A percentile compares a stretch with the other conserved stretches of the same genome.
These are phyloP conservation scores for Phlyctochytrium bullatum DNA, from an alignment of 192 early-diverging fungal species.

Conservation along the genomic window DNA sequence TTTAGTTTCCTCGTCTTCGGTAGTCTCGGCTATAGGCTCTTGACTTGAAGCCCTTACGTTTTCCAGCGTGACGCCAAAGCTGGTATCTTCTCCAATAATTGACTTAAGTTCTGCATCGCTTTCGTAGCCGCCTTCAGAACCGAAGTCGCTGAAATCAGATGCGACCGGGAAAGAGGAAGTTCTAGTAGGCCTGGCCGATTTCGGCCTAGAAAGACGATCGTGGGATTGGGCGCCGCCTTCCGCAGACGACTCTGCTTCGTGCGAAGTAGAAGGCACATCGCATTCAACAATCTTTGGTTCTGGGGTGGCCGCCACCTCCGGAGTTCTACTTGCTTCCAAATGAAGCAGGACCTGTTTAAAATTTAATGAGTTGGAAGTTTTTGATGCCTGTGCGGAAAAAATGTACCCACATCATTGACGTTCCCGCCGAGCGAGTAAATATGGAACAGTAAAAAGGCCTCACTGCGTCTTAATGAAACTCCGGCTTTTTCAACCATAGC, in stretches of 20 bases:
- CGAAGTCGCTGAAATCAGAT: constrained; percentile 43
- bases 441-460: constrained; percentile 13
- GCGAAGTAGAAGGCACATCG: neutral
- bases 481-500: constrained; percentile 21
- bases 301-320: neutral
- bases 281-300: neutral
- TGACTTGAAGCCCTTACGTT: constrained; percentile 1
- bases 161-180: constrained; percentile 41
- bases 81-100: neutral
- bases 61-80: neutral
- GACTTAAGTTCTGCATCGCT: constrained; percentile 22
- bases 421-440: constrained; percentile 25
- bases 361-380: neutral
- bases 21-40: constrained; percentile 18
- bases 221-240: neutral
- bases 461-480: constrained; percentile 11
- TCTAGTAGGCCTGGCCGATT: constrained; percentile 48
- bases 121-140: constrained; percentile 30
- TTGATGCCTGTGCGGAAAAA: no score
- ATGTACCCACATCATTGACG: constrained; percentile 17
- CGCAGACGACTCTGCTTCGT: neutral
- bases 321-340: neutral
- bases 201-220: constrained; percentile 32
- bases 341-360: neutral
- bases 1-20: constrained; percentile 14